Evolutionary conservation across 2,329 filamentous ascomycete genomes (phyloP).

Genomic region (Trichoderma sp.): DNA sequence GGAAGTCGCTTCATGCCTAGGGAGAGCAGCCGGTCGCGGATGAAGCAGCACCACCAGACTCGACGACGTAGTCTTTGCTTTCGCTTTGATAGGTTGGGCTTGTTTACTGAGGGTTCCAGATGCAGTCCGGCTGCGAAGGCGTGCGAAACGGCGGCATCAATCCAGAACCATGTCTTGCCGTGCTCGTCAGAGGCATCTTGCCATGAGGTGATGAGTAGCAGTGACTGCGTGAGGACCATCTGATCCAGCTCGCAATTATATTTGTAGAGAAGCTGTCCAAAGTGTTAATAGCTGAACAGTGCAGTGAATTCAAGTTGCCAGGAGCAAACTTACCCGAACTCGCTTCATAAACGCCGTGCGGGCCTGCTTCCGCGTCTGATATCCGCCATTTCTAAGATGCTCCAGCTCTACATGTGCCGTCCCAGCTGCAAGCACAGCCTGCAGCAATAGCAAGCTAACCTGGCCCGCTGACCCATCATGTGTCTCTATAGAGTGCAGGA

Average conservation of each 20-base stretch:
- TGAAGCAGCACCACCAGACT: constrained; percentile 19
- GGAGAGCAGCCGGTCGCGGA: constrained; percentile 11
- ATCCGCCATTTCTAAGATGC: not conserved
- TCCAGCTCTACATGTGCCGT: constrained; percentile 13
- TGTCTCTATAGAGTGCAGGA: not conserved
- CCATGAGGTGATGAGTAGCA: constrained; percentile 14
- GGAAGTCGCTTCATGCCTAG: constrained; percentile 13
- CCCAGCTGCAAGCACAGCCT: constrained; percentile 5
- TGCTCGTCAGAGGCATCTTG: constrained; percentile 12
- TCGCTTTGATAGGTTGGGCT: constrained; percentile 8
- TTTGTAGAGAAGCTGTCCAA: not conserved
- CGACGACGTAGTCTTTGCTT: constrained; percentile 7
- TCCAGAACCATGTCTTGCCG: constrained; percentile 17
- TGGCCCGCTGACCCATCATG: constrained; percentile 8
- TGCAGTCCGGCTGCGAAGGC: constrained; percentile 18
- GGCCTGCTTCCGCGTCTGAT: not conserved
- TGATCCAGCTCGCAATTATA: constrained; percentile 15
- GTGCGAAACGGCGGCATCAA: constrained; percentile 12
- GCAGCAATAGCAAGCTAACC: constrained; percentile 1
- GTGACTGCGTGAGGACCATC: constrained; percentile 13
- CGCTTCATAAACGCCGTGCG: not conserved
- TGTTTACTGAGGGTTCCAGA: constrained; percentile 2
- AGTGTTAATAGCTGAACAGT: not conserved
- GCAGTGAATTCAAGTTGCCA: not conserved
- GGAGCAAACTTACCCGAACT: not conserved